Evolutionary conservation across 441 rosid species (phyloP).

Genomic region (Caryocar brasiliense): DNA sequence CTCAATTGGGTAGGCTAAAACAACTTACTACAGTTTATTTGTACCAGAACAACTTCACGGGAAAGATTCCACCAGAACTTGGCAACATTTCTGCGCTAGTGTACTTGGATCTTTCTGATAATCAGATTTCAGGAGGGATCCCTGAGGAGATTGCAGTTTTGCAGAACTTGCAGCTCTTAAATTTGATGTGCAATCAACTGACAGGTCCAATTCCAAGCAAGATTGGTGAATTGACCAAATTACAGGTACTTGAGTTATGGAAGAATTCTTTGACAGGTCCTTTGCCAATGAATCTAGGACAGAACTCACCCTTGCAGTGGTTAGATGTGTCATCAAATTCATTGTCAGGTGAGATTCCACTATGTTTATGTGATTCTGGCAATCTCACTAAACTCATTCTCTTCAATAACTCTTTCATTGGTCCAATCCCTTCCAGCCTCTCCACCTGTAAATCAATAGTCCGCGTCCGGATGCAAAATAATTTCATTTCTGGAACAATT

Average conservation of each 20-base stretch:
- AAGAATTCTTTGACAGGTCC: constrained; percentile 54
- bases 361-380: constrained; percentile 43
- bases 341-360: constrained; percentile 55
- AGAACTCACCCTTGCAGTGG: constrained; percentile 50
- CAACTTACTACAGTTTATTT: constrained; percentile 52
- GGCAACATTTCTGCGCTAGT: constrained; percentile 42
- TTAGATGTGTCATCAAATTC: constrained; percentile 66
- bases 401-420: constrained; percentile 64
- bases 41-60: constrained; percentile 49
- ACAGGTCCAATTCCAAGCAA: constrained; percentile 40
- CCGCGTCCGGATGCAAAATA: constrained; percentile 66
- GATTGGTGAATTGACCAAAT: constrained; percentile 44
- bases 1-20: constrained; percentile 41
- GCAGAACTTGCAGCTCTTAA: constrained; percentile 51
- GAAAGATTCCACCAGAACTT: constrained; percentile 51
- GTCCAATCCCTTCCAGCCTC: constrained; percentile 40
- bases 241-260: constrained; percentile 68
- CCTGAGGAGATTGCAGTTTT: constrained; percentile 41
- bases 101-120: constrained; percentile 63
- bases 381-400: constrained; percentile 75
- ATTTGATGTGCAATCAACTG: constrained; percentile 61
- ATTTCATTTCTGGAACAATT: constrained; percentile 54
- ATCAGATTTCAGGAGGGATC: constrained; percentile 53
- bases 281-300: constrained; percentile 51
- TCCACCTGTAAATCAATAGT: constrained; percentile 49